phyloP scores from a whole-genome alignment of 2,329 filamentous ascomycete species.

The Aspergillus ibericus region DNA sequence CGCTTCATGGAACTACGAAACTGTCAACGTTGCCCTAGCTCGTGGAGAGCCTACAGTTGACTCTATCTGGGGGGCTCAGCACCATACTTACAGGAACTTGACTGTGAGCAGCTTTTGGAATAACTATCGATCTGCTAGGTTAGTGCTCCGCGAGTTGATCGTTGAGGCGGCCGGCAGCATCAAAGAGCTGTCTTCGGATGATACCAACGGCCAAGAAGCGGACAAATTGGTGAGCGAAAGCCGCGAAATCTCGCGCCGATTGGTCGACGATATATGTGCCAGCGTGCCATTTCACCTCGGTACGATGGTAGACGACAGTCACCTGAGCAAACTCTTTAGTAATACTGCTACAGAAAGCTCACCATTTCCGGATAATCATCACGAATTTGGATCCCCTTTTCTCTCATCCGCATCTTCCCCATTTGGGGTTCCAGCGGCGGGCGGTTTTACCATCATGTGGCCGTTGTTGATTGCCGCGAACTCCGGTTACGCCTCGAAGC shows the following conservation, averaged over 20 bases:
- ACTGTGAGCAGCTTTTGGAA: conserved; percentile 3
- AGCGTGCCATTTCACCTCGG: too few relatives aligned
- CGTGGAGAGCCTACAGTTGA: not conserved
- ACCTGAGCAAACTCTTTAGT: too few relatives aligned
- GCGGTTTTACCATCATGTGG: not conserved
- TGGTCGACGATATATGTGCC: not conserved
- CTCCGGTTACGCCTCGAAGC: not conserved
- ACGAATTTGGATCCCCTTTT: too few relatives aligned
- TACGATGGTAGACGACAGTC: too few relatives aligned
- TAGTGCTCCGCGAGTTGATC: conserved; percentile 1
- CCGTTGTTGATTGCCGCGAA: not conserved
- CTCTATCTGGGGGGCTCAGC: not conserved
- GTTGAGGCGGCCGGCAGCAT: not conserved
- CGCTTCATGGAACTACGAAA: not conserved
- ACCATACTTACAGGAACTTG: not conserved
- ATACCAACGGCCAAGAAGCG: not conserved
- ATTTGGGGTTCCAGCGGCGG: not conserved
- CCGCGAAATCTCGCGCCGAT: not conserved
- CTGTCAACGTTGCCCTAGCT: not conserved
- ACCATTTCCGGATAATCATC: too few relatives aligned
- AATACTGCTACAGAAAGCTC: too few relatives aligned
- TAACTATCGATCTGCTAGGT: not conserved
- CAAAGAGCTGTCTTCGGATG: not conserved
- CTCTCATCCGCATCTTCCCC: too few relatives aligned
- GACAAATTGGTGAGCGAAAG: not conserved